These are phyloP conservation scores for Salvia sclarea DNA, from an alignment of 305 asterid species.

Conservation along the genomic window DNA sequence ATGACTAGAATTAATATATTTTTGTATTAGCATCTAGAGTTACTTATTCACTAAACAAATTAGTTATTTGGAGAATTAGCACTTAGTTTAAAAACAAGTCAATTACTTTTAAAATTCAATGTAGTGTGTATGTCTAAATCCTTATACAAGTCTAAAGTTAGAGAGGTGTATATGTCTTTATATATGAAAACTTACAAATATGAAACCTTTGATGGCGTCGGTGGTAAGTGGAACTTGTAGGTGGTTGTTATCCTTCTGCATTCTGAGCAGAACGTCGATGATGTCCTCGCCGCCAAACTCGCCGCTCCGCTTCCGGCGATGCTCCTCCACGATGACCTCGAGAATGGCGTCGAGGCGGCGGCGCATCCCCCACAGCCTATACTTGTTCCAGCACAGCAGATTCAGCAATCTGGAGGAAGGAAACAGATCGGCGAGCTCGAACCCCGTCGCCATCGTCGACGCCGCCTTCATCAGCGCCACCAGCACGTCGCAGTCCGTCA, in stretches of 20 bases:
- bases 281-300: conserved; percentile 36
- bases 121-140: too few species aligned
- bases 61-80: too few species aligned
- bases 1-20: too few species aligned
- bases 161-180: too few species aligned
- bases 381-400: conserved; percentile 19
- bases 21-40: too few species aligned
- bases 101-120: too few species aligned
- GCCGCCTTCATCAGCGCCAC: conserved; percentile 9
- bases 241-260: conserved; percentile 30
- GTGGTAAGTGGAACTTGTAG: conserved; percentile 26
- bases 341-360: conserved; percentile 22
- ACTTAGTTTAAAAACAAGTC: too few species aligned
- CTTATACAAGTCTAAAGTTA: too few species aligned
- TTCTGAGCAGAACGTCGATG: conserved; percentile 29
- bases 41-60: too few species aligned
- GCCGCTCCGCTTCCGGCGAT: conserved; percentile 21
- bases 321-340: conserved; percentile 29
- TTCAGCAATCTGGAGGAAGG: conserved; percentile 24
- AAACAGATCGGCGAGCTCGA: conserved; percentile 35
- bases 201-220: conserved; percentile 32
- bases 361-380: conserved; percentile 29
- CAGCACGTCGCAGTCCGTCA: conserved; percentile 22
- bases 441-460: conserved; percentile 30
- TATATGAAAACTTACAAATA: conserved; percentile 26